Conservation (phyloP, 441 rosid species). For the Breynia disticha region DNA sequence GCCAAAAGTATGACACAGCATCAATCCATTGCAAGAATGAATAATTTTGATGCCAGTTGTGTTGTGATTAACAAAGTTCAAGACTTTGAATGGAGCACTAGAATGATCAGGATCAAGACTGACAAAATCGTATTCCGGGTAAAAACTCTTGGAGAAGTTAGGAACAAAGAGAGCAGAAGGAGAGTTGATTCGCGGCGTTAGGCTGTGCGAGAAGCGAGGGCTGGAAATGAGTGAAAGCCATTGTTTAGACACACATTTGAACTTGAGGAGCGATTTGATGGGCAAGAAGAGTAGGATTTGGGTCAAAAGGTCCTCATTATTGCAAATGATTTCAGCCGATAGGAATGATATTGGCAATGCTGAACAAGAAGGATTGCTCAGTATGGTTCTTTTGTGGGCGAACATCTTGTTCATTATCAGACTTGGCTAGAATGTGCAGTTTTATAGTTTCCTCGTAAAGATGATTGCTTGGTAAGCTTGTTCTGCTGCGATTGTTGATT, state of each 20-base stretch:
- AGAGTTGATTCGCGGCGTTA: slow-evolving; percentile 9
- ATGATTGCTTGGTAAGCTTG: too few relatives aligned
- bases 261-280: slow-evolving; percentile 33
- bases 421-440: too few relatives aligned
- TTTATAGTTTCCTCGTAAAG: too few relatives aligned
- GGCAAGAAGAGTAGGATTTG: slow-evolving; percentile 35
- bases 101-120: too few relatives aligned
- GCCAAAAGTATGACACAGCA: slow-evolving; percentile 25
- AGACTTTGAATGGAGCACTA: too few relatives aligned
- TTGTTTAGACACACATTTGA: slow-evolving; percentile 36
- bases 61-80: too few relatives aligned
- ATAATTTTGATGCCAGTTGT: slow-evolving; percentile 16
- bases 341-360: too few relatives aligned
- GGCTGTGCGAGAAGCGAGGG: slow-evolving; percentile 22
- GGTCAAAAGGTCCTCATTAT: slow-evolving; percentile 26
- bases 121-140: slow-evolving; percentile 6
- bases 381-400: too few relatives aligned
- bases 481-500: too few relatives aligned
- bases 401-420: too few relatives aligned
- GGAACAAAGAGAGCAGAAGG: slow-evolving; percentile 23
- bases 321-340: slow-evolving; percentile 16
- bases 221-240: slow-evolving; percentile 49
- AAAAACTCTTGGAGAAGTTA: slow-evolving; percentile 12
- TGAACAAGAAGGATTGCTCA: too few relatives aligned
- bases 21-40: slow-evolving; percentile 44